phyloP scores from a whole-genome alignment of 1,284 basidiomycete genomes.

The Stygiomarasmius scandens region DNA sequence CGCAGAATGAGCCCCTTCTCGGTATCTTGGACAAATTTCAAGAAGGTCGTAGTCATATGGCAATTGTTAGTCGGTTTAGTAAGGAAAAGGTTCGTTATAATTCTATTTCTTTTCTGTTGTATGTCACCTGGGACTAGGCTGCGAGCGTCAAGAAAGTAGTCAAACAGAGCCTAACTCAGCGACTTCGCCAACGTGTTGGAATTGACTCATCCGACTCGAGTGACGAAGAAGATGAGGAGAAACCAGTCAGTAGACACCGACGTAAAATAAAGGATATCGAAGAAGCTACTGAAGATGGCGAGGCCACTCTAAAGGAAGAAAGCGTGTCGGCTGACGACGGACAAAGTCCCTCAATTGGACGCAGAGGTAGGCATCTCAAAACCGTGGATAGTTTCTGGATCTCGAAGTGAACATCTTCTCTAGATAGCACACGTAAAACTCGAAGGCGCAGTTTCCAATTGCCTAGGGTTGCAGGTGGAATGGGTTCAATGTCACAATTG shows the following conservation, averaged over 20 bases:
- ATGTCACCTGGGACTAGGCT: no score
- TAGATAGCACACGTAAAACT: constrained; percentile 24
- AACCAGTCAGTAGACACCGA: constrained; percentile 11
- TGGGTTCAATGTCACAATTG: constrained; percentile 45
- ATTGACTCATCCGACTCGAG: constrained; percentile 55
- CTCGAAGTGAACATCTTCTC: background rate
- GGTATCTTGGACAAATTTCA: constrained; percentile 91
- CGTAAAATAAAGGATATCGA: constrained; percentile 30
- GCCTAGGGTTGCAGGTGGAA: constrained; percentile 36
- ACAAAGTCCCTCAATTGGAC: constrained; percentile 17
- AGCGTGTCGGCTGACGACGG: constrained; percentile 25
- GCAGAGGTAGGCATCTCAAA: background rate
- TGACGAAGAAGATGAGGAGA: constrained; percentile 40
- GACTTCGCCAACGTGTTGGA: constrained; percentile 63
- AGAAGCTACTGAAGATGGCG: constrained; percentile 33
- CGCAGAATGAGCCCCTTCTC: constrained; percentile 83
- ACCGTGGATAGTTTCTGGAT: background rate
- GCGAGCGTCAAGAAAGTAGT: constrained; percentile 69
- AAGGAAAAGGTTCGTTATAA: constrained; percentile 53
- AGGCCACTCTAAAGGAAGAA: constrained; percentile 36
- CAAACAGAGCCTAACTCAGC: constrained; percentile 72
- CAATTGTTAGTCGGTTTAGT: constrained; percentile 77
- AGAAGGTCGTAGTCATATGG: constrained; percentile 90
- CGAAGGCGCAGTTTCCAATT: constrained; percentile 49
- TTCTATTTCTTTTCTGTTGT: no score